Evolutionary conservation across 805 yeast species (phyloP), one percentile per base, ranked within the genome.

Genomic region (Barnettozyma wickerhamii): DNA sequence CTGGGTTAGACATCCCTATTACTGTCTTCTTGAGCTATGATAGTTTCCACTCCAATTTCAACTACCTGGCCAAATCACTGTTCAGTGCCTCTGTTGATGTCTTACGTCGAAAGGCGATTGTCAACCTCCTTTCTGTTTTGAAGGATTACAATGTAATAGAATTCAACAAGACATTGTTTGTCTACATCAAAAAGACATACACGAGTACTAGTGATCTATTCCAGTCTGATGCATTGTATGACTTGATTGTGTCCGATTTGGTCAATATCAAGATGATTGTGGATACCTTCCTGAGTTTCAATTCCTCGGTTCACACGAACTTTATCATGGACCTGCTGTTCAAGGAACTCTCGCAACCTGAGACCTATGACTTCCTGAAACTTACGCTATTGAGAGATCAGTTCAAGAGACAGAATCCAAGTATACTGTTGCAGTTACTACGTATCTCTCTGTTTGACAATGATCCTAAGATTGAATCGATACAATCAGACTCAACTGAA

Each of bases 241-340:
- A 59, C 21, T 43, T 73, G 32, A 50, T 72, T 1, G 42, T 64
- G 10, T 62, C 67, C 38, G 69, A 64, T 15, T 57, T 72, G 30
- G 46, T 69, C 3, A 48, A 55, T 3, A 35, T 74, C 4, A 53
- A 62, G 13, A 47, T 60, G 2, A 48, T 70, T 1, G 55, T 65
- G 6, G 65, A 63, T 13, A 49, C 69, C 5, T 55, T 62, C 32
- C 33, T 56, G 37, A 37, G 48, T 9, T 53, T 55, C 34, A 45
- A 50, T 23, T 41, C 56, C 7, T 21, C 48, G 38, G 41, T 40
- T 15, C 56, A 45, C 37, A 40, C 35, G 10, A 47, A 36, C 12
- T 43, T 53, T n/a, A 30, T 51, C 12, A 36, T 47, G 33, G 60
- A 57, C 7, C 33, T 57, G 13, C 27, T 56, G 7, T 55, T 55